A percentile compares a stretch with the other conserved stretches of the same genome.
Evolutionary conservation across 2,329 filamentous ascomycete genomes (phyloP).

Genomic region (Calonectria hongkongensis): DNA sequence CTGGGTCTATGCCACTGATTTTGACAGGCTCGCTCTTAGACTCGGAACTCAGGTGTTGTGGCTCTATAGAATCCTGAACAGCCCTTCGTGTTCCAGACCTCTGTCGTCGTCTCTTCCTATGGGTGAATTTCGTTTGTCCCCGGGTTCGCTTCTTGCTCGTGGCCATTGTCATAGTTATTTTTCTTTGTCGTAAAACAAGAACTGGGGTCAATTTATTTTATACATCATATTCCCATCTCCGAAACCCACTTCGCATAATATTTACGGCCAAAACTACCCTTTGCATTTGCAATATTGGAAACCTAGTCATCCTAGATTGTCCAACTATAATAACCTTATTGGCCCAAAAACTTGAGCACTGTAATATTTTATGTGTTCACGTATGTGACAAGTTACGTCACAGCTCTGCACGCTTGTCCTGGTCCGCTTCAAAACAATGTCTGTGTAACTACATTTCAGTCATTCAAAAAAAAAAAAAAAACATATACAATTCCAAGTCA

Average conservation of each 20-base stretch:
- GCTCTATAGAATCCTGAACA: not conserved
- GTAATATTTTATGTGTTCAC: not conserved
- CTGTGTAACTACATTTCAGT: no score
- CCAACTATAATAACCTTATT: constrained; percentile 13
- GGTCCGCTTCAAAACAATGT: no score
- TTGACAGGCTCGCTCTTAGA: not conserved
- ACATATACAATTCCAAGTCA: not conserved
- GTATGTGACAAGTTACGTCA: no score
- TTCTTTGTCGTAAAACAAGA: no score
- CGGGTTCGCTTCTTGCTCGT: not conserved
- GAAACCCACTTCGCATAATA: not conserved
- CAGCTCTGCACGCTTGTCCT: no score
- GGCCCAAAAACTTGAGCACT: not conserved
- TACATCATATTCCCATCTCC: not conserved
- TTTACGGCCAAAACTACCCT: not conserved
- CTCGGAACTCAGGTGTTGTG: not conserved
- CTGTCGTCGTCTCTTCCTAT: constrained; percentile 9
- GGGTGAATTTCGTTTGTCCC: constrained; percentile 8
- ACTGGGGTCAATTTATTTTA: not conserved
- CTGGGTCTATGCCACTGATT: not conserved
- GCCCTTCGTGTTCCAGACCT: not conserved
- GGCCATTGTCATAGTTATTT: not conserved
- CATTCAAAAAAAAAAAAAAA: not conserved
- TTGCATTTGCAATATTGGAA: not conserved
- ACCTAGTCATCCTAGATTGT: not conserved